A percentile compares a stretch with the other conserved stretches of the same genome.
phyloP scores from a whole-genome alignment of 345 rosid species.

The Syzygium grande region DNA sequence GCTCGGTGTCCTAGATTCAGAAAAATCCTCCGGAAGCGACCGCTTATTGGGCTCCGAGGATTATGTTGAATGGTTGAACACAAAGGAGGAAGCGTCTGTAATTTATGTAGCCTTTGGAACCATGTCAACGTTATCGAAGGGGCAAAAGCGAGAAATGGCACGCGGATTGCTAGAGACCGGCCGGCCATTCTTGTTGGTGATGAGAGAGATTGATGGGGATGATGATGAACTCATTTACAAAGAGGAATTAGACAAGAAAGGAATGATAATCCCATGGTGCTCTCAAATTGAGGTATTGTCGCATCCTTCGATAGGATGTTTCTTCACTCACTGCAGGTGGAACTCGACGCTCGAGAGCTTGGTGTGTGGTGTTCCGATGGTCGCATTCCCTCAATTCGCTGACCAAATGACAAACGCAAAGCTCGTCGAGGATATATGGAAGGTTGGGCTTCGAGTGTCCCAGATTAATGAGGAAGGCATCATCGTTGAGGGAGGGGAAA shows the following conservation, averaged over 20 bases:
- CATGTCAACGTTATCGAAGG: neutral
- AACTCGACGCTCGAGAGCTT: constrained; percentile 26
- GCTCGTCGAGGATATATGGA: constrained; percentile 23
- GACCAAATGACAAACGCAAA: constrained; percentile 23
- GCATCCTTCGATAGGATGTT: constrained; percentile 25
- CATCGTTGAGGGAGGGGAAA: constrained; percentile 17
- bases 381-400: constrained; percentile 17
- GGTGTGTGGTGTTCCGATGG: constrained; percentile 16
- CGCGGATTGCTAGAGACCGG: neutral
- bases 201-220: neutral
- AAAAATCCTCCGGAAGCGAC: neutral
- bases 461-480: neutral
- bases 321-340: constrained; percentile 34
- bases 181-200: constrained; percentile 12
- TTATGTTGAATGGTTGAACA: neutral
- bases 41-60: neutral
- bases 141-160: neutral
- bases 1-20: neutral
- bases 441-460: constrained; percentile 4
- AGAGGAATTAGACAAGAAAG: neutral
- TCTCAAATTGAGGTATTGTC: constrained; percentile 23
- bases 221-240: neutral
- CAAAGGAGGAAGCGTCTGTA: neutral
- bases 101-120: constrained; percentile 1
- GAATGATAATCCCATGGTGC: constrained; percentile 31